phyloP scores from a whole-genome alignment of 139 green algal genomes.

The Diplosphaera chodatii region DNA sequence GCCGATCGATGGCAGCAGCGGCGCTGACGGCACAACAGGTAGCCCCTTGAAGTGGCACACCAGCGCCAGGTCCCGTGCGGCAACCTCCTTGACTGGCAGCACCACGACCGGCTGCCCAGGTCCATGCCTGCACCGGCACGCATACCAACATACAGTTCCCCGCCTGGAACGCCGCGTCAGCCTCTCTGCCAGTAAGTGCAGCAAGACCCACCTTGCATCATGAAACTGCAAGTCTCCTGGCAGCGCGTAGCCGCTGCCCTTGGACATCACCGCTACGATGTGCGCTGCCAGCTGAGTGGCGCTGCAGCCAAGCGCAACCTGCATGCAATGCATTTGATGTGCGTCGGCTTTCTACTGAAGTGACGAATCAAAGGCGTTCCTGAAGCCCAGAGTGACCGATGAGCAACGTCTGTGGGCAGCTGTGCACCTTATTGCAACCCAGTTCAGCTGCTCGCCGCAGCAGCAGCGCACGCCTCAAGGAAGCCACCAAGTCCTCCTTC shows the following conservation, averaged over 20 bases:
- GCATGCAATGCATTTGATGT: too few relatives aligned
- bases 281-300: conserved; percentile 41
- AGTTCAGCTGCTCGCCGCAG: conserved; percentile 17
- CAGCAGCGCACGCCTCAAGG: conserved; percentile 49
- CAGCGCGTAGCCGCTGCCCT: conserved; percentile 64
- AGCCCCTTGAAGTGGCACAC: conserved; percentile 20
- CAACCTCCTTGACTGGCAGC: conserved; percentile 10
- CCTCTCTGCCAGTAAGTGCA: too few relatives aligned
- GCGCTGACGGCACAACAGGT: conserved; percentile 5
- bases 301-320: conserved; percentile 42
- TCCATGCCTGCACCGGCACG: conserved; percentile 21
- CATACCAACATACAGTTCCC: too few relatives aligned
- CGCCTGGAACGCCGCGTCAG: too few relatives aligned
- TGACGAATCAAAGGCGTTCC: too few relatives aligned
- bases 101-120: not conserved
- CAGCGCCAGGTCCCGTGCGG: conserved; percentile 15
- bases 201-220: conserved; percentile 36
- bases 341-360: too few relatives aligned
- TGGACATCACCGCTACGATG: conserved; percentile 50
- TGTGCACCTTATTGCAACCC: conserved; percentile 48
- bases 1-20: not conserved
- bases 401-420: too few relatives aligned
- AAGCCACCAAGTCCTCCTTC: conserved; percentile 50
- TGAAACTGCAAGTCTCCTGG: conserved; percentile 44
- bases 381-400: too few relatives aligned